These are phyloP conservation scores for Solanum microdontum DNA, from an alignment of 257 asterid genomes.

Conservation along the genomic window DNA sequence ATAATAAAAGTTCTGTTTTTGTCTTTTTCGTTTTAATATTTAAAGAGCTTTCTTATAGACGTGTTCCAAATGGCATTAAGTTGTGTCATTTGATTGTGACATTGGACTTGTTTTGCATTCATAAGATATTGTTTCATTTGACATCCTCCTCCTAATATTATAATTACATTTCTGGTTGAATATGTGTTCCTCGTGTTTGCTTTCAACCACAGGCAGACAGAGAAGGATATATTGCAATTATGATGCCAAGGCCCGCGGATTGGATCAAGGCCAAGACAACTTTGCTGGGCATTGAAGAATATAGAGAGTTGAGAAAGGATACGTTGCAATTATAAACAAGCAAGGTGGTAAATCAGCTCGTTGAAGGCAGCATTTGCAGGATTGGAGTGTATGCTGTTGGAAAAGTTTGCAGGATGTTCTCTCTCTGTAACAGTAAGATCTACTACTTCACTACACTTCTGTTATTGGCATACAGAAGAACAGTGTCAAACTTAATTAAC, in stretches of 20 bases:
- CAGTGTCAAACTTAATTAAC: not conserved
- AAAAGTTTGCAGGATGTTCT: not conserved
- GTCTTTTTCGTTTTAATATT: not conserved
- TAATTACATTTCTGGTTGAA: not conserved
- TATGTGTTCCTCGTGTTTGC: not conserved
- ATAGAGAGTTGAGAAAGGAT: conserved; percentile 28
- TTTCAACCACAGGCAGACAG: conserved; percentile 51
- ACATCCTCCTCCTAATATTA: not conserved
- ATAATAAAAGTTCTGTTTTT: not conserved
- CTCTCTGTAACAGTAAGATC: not conserved
- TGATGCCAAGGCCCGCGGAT: conserved; percentile 84
- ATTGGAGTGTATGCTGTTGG: conserved; percentile 26
- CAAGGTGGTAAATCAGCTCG: not conserved
- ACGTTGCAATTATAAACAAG: conserved; percentile 5
- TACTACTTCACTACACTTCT: not conserved
- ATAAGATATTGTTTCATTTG: not conserved
- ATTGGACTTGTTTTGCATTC: not conserved
- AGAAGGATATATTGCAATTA: conserved; percentile 84
- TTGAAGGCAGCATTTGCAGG: not conserved
- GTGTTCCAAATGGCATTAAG: not conserved
- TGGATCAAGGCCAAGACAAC: conserved; percentile 74
- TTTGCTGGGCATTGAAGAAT: conserved; percentile 42
- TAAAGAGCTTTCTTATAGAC: not conserved
- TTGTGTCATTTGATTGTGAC: not conserved
- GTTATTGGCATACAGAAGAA: not conserved